Evolutionary conservation across 176 grass and related monocot species (phyloP).

Genomic region (Leersia perrieri): DNA sequence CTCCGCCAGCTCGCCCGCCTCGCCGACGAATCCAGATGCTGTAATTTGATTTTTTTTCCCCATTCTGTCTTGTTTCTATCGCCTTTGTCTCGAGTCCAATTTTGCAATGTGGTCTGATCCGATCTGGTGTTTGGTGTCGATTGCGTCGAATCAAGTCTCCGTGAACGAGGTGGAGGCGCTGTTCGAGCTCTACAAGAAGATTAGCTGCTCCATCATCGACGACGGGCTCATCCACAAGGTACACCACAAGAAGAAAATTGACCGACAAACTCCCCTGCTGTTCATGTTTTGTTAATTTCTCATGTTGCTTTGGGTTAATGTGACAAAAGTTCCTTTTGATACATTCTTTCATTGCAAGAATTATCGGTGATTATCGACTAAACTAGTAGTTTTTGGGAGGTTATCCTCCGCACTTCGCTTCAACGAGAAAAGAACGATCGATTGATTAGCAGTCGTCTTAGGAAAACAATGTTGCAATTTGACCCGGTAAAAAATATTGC

Average conservation of each 20-base stretch:
- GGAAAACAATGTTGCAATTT: background rate
- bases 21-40: constrained; percentile 70
- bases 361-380: background rate
- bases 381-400: background rate
- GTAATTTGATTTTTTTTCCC: too few relatives aligned
- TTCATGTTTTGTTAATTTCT: background rate
- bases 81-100: background rate
- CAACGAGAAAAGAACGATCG: background rate
- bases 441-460: background rate
- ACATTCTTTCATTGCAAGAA: background rate
- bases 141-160: constrained; percentile 40
- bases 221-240: constrained; percentile 93
- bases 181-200: constrained; percentile 83
- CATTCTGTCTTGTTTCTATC: background rate
- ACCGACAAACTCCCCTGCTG: background rate
- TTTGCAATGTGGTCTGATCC: constrained; percentile 23
- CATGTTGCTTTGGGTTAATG: background rate
- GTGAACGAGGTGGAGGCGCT: constrained; percentile 87
- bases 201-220: constrained; percentile 76
- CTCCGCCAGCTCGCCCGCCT: constrained; percentile 49
- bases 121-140: background rate
- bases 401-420: background rate
- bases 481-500: background rate
- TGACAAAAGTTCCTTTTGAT: background rate
- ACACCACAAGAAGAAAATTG: background rate